Base-by-base conservation (phyloP, 805 yeast species). In the Wickerhamomyces pijperi region DNA sequence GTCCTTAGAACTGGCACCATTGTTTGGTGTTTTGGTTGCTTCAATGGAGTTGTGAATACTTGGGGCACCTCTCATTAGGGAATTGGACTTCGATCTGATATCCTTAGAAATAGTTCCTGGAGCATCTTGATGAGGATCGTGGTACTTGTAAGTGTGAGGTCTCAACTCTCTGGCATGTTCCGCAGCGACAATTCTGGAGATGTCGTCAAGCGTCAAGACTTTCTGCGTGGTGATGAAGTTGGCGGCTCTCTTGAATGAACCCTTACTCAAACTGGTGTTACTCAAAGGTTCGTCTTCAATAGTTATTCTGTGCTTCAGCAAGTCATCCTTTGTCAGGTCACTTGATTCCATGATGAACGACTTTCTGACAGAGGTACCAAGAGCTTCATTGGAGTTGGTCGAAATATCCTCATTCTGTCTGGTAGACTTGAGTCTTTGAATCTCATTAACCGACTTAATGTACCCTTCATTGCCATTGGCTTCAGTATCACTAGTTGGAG, bases 161-260 rank as follows among this genome's bases (percentile, higher is more conserved):
- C 95, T 71, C 53, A 83, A 81, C 44, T 85, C 95, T 46, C 96
- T 68, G 0, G 97, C 95, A 58, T 90, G 96, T 51, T 92, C 97
- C 9, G 95, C 90, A 2, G 97, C 95, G 7, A 92, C 97, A 54
- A 92, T 90, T 47, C 97, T 71, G 7, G 97, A 95, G 50, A 92
- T 92, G 59, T 92, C 99, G 59, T 92, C 97, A 49, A 92, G 70
- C 0, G 97, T 90, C 39, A 92, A 70, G 0, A 90, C 80, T 48
- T 82, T 84, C 48, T 90, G 94, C 51, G 77, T 82, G 50, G 80
- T 76, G 39, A 87, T 70, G 36, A 84, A 66, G 47, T 75, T 80
- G 1, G 87, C 74, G 0, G 90, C 82, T 15, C 82, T 70, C 50
- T 75, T 80, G 35, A 81, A 64, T 44, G 63, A 57, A 35, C 60